These are phyloP conservation scores for Cladosporium sp. DNA, from an alignment of 2,329 filamentous ascomycete genomes.

Conservation along the genomic window DNA sequence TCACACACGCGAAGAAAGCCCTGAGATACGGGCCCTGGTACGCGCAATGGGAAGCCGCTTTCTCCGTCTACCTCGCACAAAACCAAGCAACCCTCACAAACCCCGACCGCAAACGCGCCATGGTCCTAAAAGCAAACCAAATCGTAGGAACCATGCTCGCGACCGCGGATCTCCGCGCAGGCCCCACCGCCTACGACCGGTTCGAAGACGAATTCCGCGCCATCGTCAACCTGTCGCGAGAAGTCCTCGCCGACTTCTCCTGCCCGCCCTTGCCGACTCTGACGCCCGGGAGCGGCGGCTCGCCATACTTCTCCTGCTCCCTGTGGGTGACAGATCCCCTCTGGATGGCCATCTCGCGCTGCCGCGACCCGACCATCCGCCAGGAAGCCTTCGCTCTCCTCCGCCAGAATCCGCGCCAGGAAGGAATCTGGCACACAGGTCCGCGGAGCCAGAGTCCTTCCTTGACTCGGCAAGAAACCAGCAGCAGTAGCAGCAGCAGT, in stretches of 20 bases:
- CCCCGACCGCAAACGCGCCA: slow-evolving; percentile 29
- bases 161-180: slow-evolving; percentile 28
- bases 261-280: slow-evolving; percentile 29
- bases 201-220: slow-evolving; percentile 30
- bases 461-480: too few relatives aligned
- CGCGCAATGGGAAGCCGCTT: slow-evolving; percentile 26
- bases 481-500: neutral
- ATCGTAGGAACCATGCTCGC: slow-evolving; percentile 30
- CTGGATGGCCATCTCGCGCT: slow-evolving; percentile 32
- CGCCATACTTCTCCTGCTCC: slow-evolving; percentile 29
- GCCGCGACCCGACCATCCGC: slow-evolving; percentile 27
- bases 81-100: slow-evolving; percentile 24
- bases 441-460: slow-evolving; percentile 23
- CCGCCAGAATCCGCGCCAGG: slow-evolving; percentile 29
- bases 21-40: slow-evolving; percentile 30
- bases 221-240: slow-evolving; percentile 30
- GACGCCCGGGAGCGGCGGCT: slow-evolving; percentile 24
- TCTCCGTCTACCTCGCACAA: slow-evolving; percentile 24
- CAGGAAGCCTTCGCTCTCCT: slow-evolving; percentile 30
- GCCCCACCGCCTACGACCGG: slow-evolving; percentile 27
- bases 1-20: slow-evolving; percentile 28
- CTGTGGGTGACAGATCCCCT: slow-evolving; percentile 32
- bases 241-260: slow-evolving; percentile 29
- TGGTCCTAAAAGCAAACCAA: slow-evolving; percentile 33
- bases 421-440: slow-evolving; percentile 32